Evolutionary conservation across 345 rosid genomes (phyloP).

Genomic region (Aurinia saxatilis): DNA sequence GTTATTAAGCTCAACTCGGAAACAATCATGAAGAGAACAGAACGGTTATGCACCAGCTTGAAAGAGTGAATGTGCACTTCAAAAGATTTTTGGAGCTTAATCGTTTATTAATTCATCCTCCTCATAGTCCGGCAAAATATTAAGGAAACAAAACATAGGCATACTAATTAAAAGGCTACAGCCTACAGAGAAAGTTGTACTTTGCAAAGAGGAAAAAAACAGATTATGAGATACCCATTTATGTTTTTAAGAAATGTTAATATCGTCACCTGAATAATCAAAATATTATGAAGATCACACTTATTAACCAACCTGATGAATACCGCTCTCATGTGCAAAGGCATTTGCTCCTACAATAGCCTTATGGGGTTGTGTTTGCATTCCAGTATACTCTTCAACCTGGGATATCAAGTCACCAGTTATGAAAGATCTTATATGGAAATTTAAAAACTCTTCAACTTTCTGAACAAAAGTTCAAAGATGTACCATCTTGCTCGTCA

Average conservation of each 20-base stretch:
- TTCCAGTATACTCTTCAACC: slow-evolving; percentile 95
- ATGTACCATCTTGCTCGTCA: slow-evolving; percentile 93
- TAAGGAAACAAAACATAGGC: not conserved
- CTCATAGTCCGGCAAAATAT: not conserved
- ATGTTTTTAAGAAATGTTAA: not conserved
- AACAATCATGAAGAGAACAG: not conserved
- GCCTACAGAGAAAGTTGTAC: not conserved
- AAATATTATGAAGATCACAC: not conserved
- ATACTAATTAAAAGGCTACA: not conserved
- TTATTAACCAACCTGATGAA: slow-evolving; percentile 64
- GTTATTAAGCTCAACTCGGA: not conserved
- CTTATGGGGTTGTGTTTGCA: slow-evolving; percentile 89
- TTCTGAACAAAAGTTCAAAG: not conserved
- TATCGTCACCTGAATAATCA: not conserved
- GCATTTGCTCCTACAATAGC: slow-evolving; percentile 97
- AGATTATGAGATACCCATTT: not conserved
- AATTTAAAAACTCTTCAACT: not conserved
- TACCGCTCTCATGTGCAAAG: slow-evolving; percentile 96
- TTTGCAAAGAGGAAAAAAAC: not conserved
- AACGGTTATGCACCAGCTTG: not conserved
- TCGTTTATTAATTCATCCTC: not conserved
- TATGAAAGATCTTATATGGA: not conserved
- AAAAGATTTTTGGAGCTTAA: not conserved
- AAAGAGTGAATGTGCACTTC: slow-evolving; percentile 5
- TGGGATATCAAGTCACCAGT: slow-evolving; percentile 13